Percentiles rank a stretch among this genome's conserved stretches.
Conservation (phyloP, 2,329 filamentous ascomycete genomes). For the Penicillium sp. region DNA sequence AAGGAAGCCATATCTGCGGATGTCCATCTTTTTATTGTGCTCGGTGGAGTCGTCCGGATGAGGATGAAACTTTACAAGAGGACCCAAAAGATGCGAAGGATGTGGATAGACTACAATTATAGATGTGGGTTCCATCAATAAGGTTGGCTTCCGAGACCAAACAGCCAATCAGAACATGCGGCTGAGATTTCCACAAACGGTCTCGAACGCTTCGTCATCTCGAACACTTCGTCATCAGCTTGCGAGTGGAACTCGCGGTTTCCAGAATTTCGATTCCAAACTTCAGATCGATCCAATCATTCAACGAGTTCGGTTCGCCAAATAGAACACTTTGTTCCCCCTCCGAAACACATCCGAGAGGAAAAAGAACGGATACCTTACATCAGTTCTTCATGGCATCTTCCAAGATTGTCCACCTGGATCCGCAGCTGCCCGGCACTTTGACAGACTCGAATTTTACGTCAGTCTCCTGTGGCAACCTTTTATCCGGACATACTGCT, state of each 20-base stretch:
- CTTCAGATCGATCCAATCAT: constrained; percentile 3
- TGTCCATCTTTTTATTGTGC: not conserved
- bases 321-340: not conserved
- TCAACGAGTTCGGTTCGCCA: not conserved
- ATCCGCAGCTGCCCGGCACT: not conserved
- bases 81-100: constrained; percentile 1
- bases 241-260: not conserved
- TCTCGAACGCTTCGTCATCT: constrained; percentile 10
- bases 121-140: constrained; percentile 5
- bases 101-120: constrained; percentile 11
- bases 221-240: constrained; percentile 7
- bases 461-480: constrained; percentile 5
- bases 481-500: not conserved
- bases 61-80: not conserved
- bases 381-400: constrained; percentile 2
- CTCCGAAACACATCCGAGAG: not conserved
- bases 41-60: constrained; percentile 4
- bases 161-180: constrained; percentile 4
- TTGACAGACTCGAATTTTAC: not conserved
- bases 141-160: constrained; percentile 1
- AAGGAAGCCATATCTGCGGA: not conserved
- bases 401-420: not conserved
- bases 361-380: not conserved
- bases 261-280: constrained; percentile 5
- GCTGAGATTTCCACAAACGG: constrained; percentile 3